Percentiles rank a stretch among this genome's conserved stretches.
These are phyloP conservation scores for Blastobotrys attinorum DNA, from an alignment of 805 yeast species.

Conservation along the genomic window DNA sequence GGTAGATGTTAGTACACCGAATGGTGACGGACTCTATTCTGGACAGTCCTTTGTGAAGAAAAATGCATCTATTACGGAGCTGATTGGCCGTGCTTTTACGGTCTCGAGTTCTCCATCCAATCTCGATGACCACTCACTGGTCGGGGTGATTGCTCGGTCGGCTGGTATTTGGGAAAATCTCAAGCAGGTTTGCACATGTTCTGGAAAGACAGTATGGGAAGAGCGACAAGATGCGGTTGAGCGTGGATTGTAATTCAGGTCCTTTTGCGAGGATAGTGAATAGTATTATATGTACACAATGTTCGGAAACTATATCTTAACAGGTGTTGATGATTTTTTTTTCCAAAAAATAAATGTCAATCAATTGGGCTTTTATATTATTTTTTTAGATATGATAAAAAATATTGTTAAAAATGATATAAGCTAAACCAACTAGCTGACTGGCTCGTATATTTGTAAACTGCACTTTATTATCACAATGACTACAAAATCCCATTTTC, in stretches of 20 bases:
- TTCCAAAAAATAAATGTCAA: background rate
- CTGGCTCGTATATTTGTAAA: background rate
- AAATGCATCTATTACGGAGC: constrained; percentile 42
- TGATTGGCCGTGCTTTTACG: constrained; percentile 59
- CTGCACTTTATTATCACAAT: background rate
- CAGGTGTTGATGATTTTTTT: background rate
- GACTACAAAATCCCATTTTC: constrained; percentile 24
- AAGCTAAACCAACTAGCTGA: background rate
- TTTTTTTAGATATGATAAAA: constrained; percentile 1
- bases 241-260: constrained; percentile 37
- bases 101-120: constrained; percentile 23
- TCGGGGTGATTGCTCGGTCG: constrained; percentile 90
- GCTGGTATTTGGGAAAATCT: constrained; percentile 98
- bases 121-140: constrained; percentile 30
- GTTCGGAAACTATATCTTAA: too few relatives aligned
- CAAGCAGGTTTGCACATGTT: constrained; percentile 86
- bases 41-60: constrained; percentile 37
- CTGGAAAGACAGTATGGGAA: constrained; percentile 95
- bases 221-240: constrained; percentile 71
- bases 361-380: background rate
- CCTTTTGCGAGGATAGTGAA: background rate
- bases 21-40: constrained; percentile 4
- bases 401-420: background rate
- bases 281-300: background rate
- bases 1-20: constrained; percentile 13